A percentile compares a stretch with the other conserved stretches of the same genome.
These are phyloP conservation scores for Lactarius hatsudake DNA, from an alignment of 768 basidiomycete genomes.

Conservation along the genomic window DNA sequence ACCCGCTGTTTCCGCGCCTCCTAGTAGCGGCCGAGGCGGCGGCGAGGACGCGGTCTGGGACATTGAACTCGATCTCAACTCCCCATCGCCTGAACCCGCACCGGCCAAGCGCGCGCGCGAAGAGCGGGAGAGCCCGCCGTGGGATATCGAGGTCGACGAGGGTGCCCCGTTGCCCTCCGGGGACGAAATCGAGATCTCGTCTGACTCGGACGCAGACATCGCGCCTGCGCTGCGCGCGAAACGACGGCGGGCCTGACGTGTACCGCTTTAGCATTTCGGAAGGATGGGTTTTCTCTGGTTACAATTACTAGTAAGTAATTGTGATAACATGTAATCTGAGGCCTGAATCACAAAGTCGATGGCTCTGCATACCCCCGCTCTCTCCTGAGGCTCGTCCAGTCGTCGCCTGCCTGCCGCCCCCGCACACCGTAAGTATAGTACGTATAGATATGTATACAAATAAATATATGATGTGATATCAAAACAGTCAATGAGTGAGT, in stretches of 20 bases:
- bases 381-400: neutral
- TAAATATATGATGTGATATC: neutral
- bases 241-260: constrained; percentile 15
- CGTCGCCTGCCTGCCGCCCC: neutral
- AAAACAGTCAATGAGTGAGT: neutral
- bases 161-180: neutral
- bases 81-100: constrained; percentile 9
- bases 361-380: neutral
- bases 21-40: neutral
- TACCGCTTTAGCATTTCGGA: neutral
- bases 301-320: too few species aligned
- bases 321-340: neutral
- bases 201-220: constrained; percentile 17
- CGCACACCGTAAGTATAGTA: neutral
- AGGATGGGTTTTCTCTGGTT: too few species aligned
- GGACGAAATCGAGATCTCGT: neutral
- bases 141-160: constrained; percentile 24
- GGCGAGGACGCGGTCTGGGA: constrained; percentile 57
- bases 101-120: constrained; percentile 16
- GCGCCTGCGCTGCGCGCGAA: constrained; percentile 21
- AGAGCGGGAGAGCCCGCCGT: constrained; percentile 20
- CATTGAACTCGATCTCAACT: constrained; percentile 58
- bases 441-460: neutral
- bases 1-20: too few species aligned
- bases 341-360: neutral